Conservation (phyloP, 2,329 filamentous ascomycete species). For the Beauveria medogensis region DNA sequence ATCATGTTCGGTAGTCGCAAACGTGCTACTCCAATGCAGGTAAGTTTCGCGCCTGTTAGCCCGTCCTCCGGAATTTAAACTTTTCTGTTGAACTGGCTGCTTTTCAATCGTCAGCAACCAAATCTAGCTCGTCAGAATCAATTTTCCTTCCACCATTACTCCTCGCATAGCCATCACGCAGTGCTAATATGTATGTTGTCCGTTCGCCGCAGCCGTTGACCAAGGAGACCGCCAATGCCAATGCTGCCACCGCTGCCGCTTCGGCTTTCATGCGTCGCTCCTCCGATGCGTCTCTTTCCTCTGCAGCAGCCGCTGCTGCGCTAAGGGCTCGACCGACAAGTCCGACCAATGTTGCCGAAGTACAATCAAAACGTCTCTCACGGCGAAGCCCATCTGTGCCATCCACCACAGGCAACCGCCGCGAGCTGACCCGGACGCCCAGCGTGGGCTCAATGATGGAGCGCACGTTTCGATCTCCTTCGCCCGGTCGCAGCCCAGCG, state of each 20-base stretch:
- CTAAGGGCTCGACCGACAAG: constrained; percentile 69
- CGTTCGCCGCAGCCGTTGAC: constrained; percentile 48
- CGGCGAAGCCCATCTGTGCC: constrained; percentile 66
- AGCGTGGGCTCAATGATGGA: constrained; percentile 82
- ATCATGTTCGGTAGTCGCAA: constrained; percentile 17
- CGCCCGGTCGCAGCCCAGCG: constrained; percentile 41
- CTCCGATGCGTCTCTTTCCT: constrained; percentile 60
- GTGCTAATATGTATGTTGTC: constrained; percentile 18
- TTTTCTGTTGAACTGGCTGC: constrained; percentile 2
- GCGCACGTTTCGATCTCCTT: constrained; percentile 76
- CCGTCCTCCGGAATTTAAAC: not conserved
- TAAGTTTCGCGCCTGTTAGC: constrained; percentile 12
- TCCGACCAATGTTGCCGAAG: constrained; percentile 70
- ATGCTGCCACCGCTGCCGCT: constrained; percentile 70
- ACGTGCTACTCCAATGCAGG: constrained; percentile 13
- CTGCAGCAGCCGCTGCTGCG: constrained; percentile 79
- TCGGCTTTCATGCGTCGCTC: constrained; percentile 68
- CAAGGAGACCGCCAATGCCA: constrained; percentile 56
- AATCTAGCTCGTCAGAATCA: not conserved
- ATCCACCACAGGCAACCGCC: constrained; percentile 48
- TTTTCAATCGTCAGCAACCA: not conserved
- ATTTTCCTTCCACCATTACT: not conserved
- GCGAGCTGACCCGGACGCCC: constrained; percentile 51
- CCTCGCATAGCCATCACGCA: not conserved
- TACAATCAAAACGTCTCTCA: constrained; percentile 79